These are phyloP conservation scores for Histomonas meleagridis DNA, from an alignment of 208 protist species.

Conservation along the genomic window DNA sequence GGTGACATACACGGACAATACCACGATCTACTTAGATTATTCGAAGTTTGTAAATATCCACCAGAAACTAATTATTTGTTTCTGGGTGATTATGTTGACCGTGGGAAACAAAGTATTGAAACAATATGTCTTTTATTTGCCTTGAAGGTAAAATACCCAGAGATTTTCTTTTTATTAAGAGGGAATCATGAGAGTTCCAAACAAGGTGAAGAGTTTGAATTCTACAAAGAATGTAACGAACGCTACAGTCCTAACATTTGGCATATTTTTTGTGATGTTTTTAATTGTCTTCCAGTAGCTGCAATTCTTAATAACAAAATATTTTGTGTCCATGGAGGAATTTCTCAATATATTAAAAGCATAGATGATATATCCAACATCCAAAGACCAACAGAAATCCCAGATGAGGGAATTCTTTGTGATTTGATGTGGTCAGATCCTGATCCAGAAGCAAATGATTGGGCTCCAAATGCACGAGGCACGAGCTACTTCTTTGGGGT, in stretches of 20 bases:
- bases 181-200: conserved; percentile 51
- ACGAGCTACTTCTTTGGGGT: conserved; percentile 92
- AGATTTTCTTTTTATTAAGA: conserved; percentile 43
- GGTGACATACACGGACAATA: conserved; percentile 52
- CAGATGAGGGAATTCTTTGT: conserved; percentile 77
- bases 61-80: conserved; percentile 47
- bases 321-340: conserved; percentile 21
- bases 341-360: background rate
- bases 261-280: conserved; percentile 4
- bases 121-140: conserved; percentile 41
- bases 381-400: background rate
- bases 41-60: conserved; percentile 41
- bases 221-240: conserved; percentile 52
- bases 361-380: conserved; percentile 11
- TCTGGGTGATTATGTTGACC: conserved; percentile 52
- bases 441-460: conserved; percentile 64
- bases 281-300: conserved; percentile 23
- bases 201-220: conserved; percentile 43
- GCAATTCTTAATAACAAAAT: conserved; percentile 29
- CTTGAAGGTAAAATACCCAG: conserved; percentile 44
- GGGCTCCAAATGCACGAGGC: conserved; percentile 88
- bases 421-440: conserved; percentile 98
- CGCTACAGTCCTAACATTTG: conserved; percentile 66
- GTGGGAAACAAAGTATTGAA: conserved; percentile 46
- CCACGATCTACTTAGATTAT: conserved; percentile 48